Evolutionary conservation across 352 stramenopile species (phyloP).

Genomic region (Globisporangium emineosum): DNA sequence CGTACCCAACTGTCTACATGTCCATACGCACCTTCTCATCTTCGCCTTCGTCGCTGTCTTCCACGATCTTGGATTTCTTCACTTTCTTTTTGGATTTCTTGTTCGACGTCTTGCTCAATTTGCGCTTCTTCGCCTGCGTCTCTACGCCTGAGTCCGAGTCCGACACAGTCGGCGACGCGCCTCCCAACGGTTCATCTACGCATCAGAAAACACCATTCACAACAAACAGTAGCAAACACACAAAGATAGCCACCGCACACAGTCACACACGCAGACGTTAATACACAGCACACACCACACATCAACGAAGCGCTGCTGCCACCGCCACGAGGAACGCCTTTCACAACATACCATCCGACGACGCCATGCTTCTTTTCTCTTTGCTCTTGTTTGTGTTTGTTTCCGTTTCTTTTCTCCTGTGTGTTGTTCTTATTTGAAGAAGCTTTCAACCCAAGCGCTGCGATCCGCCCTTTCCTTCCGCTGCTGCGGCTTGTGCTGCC

Average conservation of each 20-base stretch:
- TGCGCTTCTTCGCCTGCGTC: constrained; percentile 63
- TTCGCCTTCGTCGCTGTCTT: constrained; percentile 55
- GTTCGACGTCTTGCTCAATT: constrained; percentile 39
- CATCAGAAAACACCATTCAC: neutral
- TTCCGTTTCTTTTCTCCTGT: constrained; percentile 6
- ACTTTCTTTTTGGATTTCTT: constrained; percentile 51
- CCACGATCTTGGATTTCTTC: constrained; percentile 64
- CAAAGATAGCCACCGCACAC: neutral
- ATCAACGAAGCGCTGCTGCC: neutral
- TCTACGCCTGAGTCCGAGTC: constrained; percentile 79
- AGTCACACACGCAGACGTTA: neutral
- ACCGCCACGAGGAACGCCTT: neutral
- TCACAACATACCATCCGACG: constrained; percentile 21
- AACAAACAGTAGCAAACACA: neutral
- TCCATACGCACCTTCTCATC: constrained; percentile 47
- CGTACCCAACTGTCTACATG: neutral
- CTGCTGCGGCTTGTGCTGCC: neutral
- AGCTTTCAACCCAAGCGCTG: neutral
- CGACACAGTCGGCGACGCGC: constrained; percentile 76
- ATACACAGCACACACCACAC: too few relatives aligned
- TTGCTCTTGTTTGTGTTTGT: constrained; percentile 2
- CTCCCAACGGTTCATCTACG: constrained; percentile 67
- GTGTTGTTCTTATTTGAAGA: neutral
- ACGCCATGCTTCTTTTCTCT: constrained; percentile 13
- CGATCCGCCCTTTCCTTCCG: neutral